Base-by-base conservation (phyloP, 192 early-diverging fungal genomes). In the Kickxella alabastrina region DNA sequence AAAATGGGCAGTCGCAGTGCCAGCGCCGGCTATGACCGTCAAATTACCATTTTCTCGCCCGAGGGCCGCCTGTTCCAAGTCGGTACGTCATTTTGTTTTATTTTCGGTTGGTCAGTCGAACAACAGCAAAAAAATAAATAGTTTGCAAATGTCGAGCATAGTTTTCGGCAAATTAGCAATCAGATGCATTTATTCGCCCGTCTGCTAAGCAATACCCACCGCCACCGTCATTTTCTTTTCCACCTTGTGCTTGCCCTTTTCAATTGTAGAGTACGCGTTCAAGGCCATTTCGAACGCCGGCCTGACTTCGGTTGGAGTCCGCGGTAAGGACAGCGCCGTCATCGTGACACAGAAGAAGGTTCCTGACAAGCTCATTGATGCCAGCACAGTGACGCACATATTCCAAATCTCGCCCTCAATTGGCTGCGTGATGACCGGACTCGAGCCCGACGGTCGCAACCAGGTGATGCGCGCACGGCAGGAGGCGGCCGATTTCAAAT, bases 41-140 rank as follows among this genome's bases (percentile, higher is more conserved):
- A 98, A 65, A 97, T 99, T 68, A 98, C 97, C 49, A 90, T 99
- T 69, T 99, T 99, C 65, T 99, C 97, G 22, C 95, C 97, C 18
- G 97, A 99, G 65, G 97, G 97, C 49, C 83, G 94, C 36, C 83
- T 99, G 46, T 99, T 98, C 72, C 97, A 99, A 92, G 94, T 99
- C 49, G 92, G 92, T 95, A 87, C 49, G 80, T 77, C 26, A 24
- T 29, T 22, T 14, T 23, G 25, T 15, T 37, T 23, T 6, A 2
- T 23, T 14, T 6, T 2, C 28, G n/a, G 31, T 6, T 8, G 6
- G 31, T 12, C 31, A 32, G 31, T 32, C 31, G 31, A n/a, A n/a
- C n/a, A n/a, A n/a, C n/a, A n/a, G n/a, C n/a, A n/a, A n/a, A n/a
- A n/a, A n/a, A n/a, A n/a, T n/a, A n/a, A n/a, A n/a, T n/a, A n/a